Evolutionary conservation across 306 rosid species (phyloP), one percentile per base, ranked within the genome.

Genomic region (Mucuna pruriens): DNA sequence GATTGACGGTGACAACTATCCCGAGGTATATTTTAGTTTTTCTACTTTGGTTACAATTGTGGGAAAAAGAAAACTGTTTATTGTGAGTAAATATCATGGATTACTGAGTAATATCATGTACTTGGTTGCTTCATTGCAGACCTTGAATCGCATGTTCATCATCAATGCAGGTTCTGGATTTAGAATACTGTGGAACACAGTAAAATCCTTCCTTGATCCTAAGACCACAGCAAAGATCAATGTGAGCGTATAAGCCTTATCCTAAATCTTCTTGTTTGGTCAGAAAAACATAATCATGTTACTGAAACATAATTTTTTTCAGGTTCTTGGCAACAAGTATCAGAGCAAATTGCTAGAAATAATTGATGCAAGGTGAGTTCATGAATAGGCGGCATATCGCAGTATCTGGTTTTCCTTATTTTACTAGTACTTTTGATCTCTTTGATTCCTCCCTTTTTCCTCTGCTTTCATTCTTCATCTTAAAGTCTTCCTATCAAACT

Each of bases 81-180:
- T 58, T 66, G 52, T 78, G 61, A 61, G 36, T 44, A 31, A 26
- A 16, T 82, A 20, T 45, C 3, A 17, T 51, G 65, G 71, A 82
- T 70, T 48, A n/a, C 10, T 76, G 31, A 74, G 83, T 75, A 80
- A 76, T 78, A 76, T 82, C 82, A 65, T 44, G 82, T 62, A 69
- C 83, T 75, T 83, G 75, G 77, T 85, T 61, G 78, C 77, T 84
- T 39, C 77, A 60, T 82, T 86, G 90, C 95, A 93, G 99, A 93
- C 93, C 86, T 89, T 93, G 94, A 91, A 88, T 80, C 96, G 96
- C 73, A 93, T 95, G 99, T 93, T 93, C 91, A 95, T 95, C 89
- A 93, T 95, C 90, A 95, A 95, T 81, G 99, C 96, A 71, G 99
- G 98, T 84, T 88, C 98, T 48, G 98, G 99, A 54, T 95, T 95